phyloP scores from a whole-genome alignment of 2,329 filamentous ascomycete species.

The Coniosporium tulheliwenetii region DNA sequence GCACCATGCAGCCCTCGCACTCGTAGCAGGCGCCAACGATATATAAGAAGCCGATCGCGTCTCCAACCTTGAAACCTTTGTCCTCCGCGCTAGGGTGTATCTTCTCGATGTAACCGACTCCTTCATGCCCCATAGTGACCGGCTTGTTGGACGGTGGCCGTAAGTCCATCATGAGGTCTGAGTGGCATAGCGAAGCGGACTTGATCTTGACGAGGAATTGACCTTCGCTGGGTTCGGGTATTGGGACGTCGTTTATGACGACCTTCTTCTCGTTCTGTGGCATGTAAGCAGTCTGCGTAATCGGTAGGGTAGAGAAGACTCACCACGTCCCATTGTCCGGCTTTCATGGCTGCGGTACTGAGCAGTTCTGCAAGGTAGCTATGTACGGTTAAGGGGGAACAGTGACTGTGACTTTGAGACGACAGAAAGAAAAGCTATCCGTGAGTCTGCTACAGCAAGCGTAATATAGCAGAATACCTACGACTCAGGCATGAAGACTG shows the following conservation, averaged over 20 bases:
- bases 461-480: no score
- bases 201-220: slow-evolving; percentile 20
- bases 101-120: slow-evolving; percentile 25
- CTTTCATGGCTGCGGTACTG: slow-evolving; percentile 9
- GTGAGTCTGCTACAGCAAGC: no score
- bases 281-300: not conserved
- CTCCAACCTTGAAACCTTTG: slow-evolving; percentile 26
- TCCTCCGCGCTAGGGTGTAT: slow-evolving; percentile 16
- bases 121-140: slow-evolving; percentile 29
- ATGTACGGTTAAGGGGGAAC: no score
- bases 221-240: slow-evolving; percentile 15
- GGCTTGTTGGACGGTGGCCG: slow-evolving; percentile 10
- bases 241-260: slow-evolving; percentile 15
- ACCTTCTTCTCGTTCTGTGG: slow-evolving; percentile 12
- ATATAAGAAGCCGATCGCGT: slow-evolving; percentile 30
- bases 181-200: slow-evolving; percentile 16
- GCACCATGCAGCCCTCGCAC: slow-evolving; percentile 30
- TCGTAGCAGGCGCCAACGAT: slow-evolving; percentile 30
- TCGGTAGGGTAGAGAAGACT: slow-evolving; percentile 2
- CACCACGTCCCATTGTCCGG: slow-evolving; percentile 15
- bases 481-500: no score
- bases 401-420: no score
- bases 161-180: slow-evolving; percentile 12
- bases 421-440: no score
- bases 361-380: no score